Conservation (phyloP, 2,329 filamentous ascomycete genomes). For the Botrytis elliptica region DNA sequence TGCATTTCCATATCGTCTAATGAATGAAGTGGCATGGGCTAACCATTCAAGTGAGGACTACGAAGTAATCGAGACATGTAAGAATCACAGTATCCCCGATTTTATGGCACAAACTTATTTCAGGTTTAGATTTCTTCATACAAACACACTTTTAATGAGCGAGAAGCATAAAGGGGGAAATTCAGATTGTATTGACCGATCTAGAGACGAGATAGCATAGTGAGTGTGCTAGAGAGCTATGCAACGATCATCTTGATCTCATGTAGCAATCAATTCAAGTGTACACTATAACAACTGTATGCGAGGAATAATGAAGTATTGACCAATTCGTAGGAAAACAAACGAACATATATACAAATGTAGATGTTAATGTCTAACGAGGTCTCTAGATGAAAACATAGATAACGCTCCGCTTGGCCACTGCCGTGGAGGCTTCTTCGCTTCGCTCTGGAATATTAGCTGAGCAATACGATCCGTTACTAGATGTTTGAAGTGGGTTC, state of each 20-base stretch:
- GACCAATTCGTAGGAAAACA: neutral
- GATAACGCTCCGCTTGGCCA: neutral
- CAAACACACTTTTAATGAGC: neutral
- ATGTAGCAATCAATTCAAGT: neutral
- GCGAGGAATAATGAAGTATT: neutral
- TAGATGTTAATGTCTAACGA: too few relatives aligned
- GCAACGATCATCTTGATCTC: neutral
- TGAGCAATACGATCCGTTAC: neutral
- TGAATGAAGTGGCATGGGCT: neutral
- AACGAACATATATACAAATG: neutral
- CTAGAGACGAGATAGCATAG: neutral
- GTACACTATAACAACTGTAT: fast-evolving
- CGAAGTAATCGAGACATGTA: neutral
- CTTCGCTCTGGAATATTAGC: neutral
- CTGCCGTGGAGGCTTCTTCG: neutral
- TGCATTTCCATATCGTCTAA: too few relatives aligned
- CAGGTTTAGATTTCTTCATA: neutral
- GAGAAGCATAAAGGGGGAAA: too few relatives aligned
- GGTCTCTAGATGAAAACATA: neutral
- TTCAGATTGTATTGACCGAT: neutral
- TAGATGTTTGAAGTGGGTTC: neutral
- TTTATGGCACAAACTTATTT: neutral
- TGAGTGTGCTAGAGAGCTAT: neutral
- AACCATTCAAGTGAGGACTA: neutral
- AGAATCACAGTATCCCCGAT: neutral